Evolutionary conservation across 176 grass and related monocot species (phyloP).

Genomic region (Tillandsia fasciculata): DNA sequence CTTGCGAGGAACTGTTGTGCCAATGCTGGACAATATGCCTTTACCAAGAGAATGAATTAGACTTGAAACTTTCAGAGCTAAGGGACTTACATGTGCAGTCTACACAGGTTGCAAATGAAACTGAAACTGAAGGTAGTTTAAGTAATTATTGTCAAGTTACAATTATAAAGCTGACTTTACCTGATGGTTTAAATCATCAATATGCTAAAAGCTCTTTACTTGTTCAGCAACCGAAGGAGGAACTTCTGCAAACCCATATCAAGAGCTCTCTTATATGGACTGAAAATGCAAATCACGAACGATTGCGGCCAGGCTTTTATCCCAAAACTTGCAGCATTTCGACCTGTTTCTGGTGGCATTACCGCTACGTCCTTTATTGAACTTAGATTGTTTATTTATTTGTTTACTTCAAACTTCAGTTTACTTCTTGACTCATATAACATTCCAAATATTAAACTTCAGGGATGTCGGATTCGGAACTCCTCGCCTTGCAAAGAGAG

Average conservation of each 20-base stretch:
- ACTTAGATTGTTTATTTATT: no score
- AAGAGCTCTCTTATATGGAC: conserved; percentile 80
- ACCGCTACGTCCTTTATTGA: neutral
- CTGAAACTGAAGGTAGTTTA: conserved; percentile 37
- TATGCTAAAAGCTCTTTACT: conserved; percentile 14
- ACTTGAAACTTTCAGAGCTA: conserved; percentile 52
- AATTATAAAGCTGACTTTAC: neutral
- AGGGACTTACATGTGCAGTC: conserved; percentile 51
- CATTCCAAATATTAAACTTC: conserved; percentile 20
- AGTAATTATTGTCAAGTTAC: neutral
- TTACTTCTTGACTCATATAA: conserved; percentile 2
- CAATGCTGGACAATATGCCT: conserved; percentile 43
- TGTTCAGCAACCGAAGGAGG: conserved; percentile 58
- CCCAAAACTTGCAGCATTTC: conserved; percentile 52
- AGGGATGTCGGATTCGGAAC: conserved; percentile 77
- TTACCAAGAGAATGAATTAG: conserved; percentile 31
- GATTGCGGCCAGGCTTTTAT: conserved; percentile 52
- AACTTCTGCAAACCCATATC: conserved; percentile 78
- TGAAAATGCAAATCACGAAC: conserved; percentile 41
- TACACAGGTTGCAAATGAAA: conserved; percentile 86
- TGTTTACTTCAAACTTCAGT: no score
- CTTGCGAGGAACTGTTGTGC: conserved; percentile 58
- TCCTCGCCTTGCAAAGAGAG: conserved; percentile 51
- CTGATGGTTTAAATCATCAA: neutral
- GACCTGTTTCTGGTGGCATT: conserved; percentile 68